Evolutionary conservation across 2,329 filamentous ascomycete species (phyloP), one percentile per base, ranked within the genome.

Genomic region (Zymoseptoria crescenta): DNA sequence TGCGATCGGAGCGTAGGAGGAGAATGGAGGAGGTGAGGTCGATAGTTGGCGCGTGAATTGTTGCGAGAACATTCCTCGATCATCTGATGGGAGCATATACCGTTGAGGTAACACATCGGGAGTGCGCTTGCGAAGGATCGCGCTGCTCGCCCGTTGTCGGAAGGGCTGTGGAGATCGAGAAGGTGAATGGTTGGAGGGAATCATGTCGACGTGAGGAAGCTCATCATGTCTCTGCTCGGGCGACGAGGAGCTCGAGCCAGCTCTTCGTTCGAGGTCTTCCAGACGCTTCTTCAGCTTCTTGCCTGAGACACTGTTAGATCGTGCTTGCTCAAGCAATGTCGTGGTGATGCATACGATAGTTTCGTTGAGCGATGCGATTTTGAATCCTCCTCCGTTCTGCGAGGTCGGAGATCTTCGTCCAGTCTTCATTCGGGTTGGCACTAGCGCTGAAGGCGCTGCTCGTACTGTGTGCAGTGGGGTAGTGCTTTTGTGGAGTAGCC

Each of bases 391-490:
- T 83, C 72, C 94, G 87, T 78, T 97, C 93, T 55, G 92, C 93
- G 61, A 97, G 86, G 75, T 97, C 93, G 59, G 93, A 96, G 74
- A 97, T 96, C 84, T 96, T 96, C 73, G 93, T 96, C 93, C 93
- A 97, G 79, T 97, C 93, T 78, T 97, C 93, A 72, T 96, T 92
- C 57, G 93, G 89, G 74, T 96, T 95, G 69, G 92, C 93, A 64
- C 91, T 95, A 69, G 88, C 88, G 77, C 90, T 95, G 80, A 96
- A 96, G 68, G 93, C 93, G 77, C 91, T 96, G 79, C 91, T 96
- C 62, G 89, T 95, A 73, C 87, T 87, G 72, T 91, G 86, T 64
- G 79, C 82, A 49, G 84, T 81, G 69, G 87, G 87, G 72, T 90
- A 87, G 28, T 72, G 69, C 74, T 87, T 84, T 55, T 86, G 80